A percentile compares a stretch with the other conserved stretches of the same genome.
Conservation (phyloP, 164 flowering plant genomes). For the Paratinospora sagittata region DNA sequence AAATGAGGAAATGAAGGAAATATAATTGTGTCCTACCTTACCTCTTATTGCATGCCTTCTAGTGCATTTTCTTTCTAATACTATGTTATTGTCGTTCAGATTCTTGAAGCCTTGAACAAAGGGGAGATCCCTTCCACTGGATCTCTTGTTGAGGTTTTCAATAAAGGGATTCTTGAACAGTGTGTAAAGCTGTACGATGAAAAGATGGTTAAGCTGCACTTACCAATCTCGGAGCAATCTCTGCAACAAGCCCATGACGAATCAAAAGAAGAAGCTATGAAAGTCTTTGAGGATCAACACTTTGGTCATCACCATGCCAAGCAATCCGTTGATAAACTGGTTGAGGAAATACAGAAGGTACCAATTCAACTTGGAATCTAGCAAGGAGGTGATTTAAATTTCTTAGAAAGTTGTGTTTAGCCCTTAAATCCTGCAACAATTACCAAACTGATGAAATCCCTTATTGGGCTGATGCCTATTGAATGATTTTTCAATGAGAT, state of each 20-base stretch:
- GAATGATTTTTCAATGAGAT: not conserved
- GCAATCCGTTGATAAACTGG: conserved; percentile 58
- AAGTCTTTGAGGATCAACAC: conserved; percentile 76
- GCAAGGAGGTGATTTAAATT: conserved; percentile 2
- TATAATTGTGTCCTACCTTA: not conserved
- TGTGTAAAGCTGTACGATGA: conserved; percentile 79
- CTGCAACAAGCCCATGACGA: conserved; percentile 50
- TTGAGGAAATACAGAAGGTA: conserved; percentile 74
- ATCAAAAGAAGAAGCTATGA: conserved; percentile 48
- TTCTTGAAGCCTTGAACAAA: conserved; percentile 94
- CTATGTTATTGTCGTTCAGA: conserved; percentile 37
- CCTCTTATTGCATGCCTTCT: not conserved
- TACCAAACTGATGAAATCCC: not conserved
- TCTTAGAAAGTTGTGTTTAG: not conserved
- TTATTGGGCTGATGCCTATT: too few species aligned
- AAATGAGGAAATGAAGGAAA: too few species aligned
- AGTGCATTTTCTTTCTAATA: not conserved
- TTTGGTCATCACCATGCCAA: conserved; percentile 95
- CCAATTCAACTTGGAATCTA: not conserved
- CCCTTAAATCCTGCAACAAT: not conserved
- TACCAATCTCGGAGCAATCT: conserved; percentile 61
- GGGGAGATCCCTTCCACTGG: conserved; percentile 99
- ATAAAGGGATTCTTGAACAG: conserved; percentile 82
- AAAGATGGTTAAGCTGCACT: conserved; percentile 43
- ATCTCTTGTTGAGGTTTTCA: conserved; percentile 94